Evolutionary conservation across 257 asterid genomes (phyloP).

Genomic region (Haberlea rhodopensis): DNA sequence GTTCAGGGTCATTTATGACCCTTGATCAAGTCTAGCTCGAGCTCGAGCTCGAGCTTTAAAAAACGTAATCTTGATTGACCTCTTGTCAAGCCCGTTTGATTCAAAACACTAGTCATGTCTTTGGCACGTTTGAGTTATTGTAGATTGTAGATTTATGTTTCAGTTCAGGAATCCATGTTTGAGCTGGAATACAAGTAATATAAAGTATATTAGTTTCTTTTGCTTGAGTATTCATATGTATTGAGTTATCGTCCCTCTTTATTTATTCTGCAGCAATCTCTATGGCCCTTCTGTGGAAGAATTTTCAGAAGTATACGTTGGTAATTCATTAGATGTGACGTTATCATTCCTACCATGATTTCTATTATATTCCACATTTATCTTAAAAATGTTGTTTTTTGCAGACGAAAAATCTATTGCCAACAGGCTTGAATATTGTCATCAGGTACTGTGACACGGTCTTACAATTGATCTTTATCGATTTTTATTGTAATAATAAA

Average conservation of each 20-base stretch:
- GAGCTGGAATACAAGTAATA: not conserved
- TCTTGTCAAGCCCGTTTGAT: too few species aligned
- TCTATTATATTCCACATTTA: slow-evolving; percentile 12
- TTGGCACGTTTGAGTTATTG: not conserved
- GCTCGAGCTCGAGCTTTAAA: too few species aligned
- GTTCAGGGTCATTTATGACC: too few species aligned
- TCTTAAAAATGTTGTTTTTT: slow-evolving; percentile 16
- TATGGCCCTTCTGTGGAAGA: slow-evolving; percentile 63
- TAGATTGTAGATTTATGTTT: not conserved
- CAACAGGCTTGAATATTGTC: slow-evolving; percentile 56
- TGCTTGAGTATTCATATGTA: not conserved
- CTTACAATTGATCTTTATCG: not conserved
- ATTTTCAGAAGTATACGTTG: slow-evolving; percentile 64
- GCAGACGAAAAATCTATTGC: slow-evolving; percentile 62
- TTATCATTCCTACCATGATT: not conserved
- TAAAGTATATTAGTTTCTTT: not conserved
- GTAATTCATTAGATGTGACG: slow-evolving; percentile 33
- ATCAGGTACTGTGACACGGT: slow-evolving; percentile 51
- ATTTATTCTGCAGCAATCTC: slow-evolving; percentile 63
- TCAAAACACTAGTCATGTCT: not conserved
- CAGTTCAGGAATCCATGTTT: not conserved
- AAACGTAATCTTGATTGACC: too few species aligned
- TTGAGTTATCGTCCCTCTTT: slow-evolving; percentile 1
- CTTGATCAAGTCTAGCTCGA: too few species aligned
- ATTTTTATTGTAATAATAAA: not conserved